Evolutionary conservation across 352 stramenopile genomes (phyloP).

Genomic region (Pythium rhizo-oryzae): DNA sequence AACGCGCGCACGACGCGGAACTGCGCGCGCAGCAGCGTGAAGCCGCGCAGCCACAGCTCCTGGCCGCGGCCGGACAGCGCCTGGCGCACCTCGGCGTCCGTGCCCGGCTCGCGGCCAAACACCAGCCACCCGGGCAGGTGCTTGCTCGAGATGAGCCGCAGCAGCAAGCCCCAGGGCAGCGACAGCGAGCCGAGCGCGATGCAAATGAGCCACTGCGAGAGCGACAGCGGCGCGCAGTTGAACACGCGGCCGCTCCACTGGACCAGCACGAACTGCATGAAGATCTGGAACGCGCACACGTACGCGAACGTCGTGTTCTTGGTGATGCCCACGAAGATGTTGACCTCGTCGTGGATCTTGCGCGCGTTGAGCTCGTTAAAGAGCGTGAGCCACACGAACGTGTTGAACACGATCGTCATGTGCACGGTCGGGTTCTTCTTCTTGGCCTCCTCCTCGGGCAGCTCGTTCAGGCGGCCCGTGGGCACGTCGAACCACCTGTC

Average conservation of each 20-base stretch:
- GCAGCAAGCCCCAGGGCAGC: conserved; percentile 50
- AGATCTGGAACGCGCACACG: conserved; percentile 90
- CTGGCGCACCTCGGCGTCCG: conserved; percentile 39
- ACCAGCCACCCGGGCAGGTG: conserved; percentile 48
- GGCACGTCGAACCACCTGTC: conserved; percentile 52
- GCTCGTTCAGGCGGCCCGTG: conserved; percentile 48
- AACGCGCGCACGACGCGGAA: conserved; percentile 13
- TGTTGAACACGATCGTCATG: conserved; percentile 98
- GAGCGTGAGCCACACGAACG: conserved; percentile 97
- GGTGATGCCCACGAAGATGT: conserved; percentile 92
- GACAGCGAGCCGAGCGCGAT: conserved; percentile 47
- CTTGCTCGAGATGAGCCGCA: conserved; percentile 59
- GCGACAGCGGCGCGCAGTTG: conserved; percentile 51
- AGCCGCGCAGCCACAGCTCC: conserved; percentile 27
- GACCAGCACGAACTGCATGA: conserved; percentile 95
- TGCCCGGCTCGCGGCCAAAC: conserved; percentile 52
- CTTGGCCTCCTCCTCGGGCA: conserved; percentile 17
- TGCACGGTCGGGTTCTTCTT: conserved; percentile 79
- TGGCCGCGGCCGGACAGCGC: conserved; percentile 31
- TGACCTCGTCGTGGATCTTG: conserved; percentile 89
- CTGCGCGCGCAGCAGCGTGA: conserved; percentile 14
- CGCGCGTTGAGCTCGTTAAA: conserved; percentile 88
- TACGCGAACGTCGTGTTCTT: conserved; percentile 93
- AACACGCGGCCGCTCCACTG: conserved; percentile 88
- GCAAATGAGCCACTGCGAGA: conserved; percentile 50